Base-by-base conservation (phyloP, 2,329 filamentous ascomycete species). In the Aspergillus quadricinctus region DNA sequence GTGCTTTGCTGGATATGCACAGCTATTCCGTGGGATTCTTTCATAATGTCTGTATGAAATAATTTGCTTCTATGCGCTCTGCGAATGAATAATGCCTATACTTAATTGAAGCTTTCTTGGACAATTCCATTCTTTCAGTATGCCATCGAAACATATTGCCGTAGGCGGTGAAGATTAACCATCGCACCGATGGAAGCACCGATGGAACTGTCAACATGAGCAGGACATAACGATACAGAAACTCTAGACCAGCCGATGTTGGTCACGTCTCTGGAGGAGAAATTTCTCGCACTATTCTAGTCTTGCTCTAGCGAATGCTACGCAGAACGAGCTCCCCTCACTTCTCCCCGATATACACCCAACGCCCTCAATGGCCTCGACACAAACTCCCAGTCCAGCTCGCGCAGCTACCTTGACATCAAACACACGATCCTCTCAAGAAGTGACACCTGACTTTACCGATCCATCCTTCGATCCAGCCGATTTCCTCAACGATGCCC, bases 401-500 rank as follows among this genome's bases (percentile, higher is more conserved):
- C 54, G 53, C 7, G 59, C 60, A 57, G 59, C 61, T 27, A 56
- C 50, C 14, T 27, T 48, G 46, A 61, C 53, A 59, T 62, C 61
- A 59, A 74, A 68, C 66, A 85, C 56, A 48, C 51, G 59, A 43
- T 52, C 52, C 57, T 57, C 63, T 40, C 54, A 56, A 54, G 41
- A 59, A 85, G 4, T 72, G 79, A 50, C 54, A 85, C 92, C 71
- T 81, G 90, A 88, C 54, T 97, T 97, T 72, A 80, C 93, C 40
- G 80, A 85, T 50, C 80, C 88, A 4, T 79, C 83, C 48, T 97
- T 97, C 74, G 90, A 96, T 72, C 83, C 92, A 3, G 88, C 88
- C 61, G 85, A 89, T 49, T 96, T 92, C 72, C 85, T 97, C 66
- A 97, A 97, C 75, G 79, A 85, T 57, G 83, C 83, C 0, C 80